Percentiles rank a stretch among this genome's conserved stretches.
phyloP scores from a whole-genome alignment of 2,329 filamentous ascomycete species.

The Diaporthe sp. region DNA sequence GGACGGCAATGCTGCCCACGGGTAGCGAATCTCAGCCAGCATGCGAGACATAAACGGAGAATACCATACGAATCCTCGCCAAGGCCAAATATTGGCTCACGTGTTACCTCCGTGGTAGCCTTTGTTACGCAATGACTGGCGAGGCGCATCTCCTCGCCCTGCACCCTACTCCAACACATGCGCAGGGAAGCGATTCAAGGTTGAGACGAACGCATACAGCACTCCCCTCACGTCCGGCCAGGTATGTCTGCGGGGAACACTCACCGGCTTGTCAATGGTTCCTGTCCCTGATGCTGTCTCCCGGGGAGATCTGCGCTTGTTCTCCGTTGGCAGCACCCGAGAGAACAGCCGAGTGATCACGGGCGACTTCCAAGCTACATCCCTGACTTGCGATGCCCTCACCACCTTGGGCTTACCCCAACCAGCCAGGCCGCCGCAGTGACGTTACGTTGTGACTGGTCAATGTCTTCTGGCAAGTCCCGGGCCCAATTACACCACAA shows the following conservation, averaged over 20 bases:
- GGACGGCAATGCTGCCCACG: neutral
- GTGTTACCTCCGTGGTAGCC: conserved; percentile 1
- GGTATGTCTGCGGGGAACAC: conserved; percentile 17
- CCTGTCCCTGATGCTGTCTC: neutral
- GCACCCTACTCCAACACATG: conserved; percentile 1
- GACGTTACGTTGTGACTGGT: conserved; percentile 16
- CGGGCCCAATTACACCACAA: neutral
- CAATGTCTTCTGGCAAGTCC: neutral
- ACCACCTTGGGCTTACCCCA: conserved; percentile 6
- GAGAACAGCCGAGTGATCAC: conserved; percentile 7
- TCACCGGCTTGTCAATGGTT: conserved; percentile 4
- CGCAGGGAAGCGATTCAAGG: conserved; percentile 1
- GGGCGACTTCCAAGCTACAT: conserved; percentile 13
- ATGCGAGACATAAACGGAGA: neutral
- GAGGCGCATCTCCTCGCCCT: neutral
- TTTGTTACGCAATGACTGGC: conserved; percentile 9
- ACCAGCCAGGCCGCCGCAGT: neutral
- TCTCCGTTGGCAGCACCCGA: conserved; percentile 1
- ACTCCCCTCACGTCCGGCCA: neutral
- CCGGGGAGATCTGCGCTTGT: neutral
- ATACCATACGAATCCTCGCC: neutral
- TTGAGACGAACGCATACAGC: neutral
- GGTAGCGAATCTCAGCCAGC: neutral
- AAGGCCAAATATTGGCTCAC: conserved; percentile 19
- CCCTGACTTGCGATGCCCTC: conserved; percentile 25